phyloP scores from a whole-genome alignment of 116 monocot species.

The Zostera marina region DNA sequence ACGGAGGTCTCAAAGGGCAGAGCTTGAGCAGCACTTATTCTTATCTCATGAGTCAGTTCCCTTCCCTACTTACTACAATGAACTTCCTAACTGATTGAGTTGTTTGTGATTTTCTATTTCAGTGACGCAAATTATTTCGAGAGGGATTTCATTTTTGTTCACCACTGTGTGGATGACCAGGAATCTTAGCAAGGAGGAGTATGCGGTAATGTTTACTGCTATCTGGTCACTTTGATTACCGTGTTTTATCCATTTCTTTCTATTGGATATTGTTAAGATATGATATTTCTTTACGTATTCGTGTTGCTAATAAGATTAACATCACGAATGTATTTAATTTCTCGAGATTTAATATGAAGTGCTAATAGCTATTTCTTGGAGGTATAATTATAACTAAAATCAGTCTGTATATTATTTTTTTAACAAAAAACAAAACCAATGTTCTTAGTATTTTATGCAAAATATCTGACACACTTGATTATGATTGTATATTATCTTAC shows the following conservation, averaged over 20 bases:
- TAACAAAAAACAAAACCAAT: too few species aligned
- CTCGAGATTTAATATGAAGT: too few species aligned
- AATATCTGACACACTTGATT: too few species aligned
- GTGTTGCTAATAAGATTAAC: too few species aligned
- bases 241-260: neutral
- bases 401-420: too few species aligned
- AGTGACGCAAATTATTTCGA: constrained; percentile 7
- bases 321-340: too few species aligned
- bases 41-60: constrained; percentile 5
- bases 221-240: neutral
- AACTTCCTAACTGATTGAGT: neutral
- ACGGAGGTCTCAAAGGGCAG: neutral
- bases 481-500: too few species aligned
- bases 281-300: too few species aligned
- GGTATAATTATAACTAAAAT: too few species aligned
- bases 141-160: constrained; percentile 7
- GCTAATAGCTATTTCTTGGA: too few species aligned
- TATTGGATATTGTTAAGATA: neutral
- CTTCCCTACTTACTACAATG: neutral
- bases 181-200: constrained; percentile 7
- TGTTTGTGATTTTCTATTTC: neutral
- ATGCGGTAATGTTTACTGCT: constrained; percentile 2
- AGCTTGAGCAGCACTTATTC: constrained; percentile 5
- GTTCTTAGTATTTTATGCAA: too few species aligned
- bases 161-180: constrained; percentile 10